phyloP scores from a whole-genome alignment of 169 alveolate species.

The Besnoitia besnoiti region DNA sequence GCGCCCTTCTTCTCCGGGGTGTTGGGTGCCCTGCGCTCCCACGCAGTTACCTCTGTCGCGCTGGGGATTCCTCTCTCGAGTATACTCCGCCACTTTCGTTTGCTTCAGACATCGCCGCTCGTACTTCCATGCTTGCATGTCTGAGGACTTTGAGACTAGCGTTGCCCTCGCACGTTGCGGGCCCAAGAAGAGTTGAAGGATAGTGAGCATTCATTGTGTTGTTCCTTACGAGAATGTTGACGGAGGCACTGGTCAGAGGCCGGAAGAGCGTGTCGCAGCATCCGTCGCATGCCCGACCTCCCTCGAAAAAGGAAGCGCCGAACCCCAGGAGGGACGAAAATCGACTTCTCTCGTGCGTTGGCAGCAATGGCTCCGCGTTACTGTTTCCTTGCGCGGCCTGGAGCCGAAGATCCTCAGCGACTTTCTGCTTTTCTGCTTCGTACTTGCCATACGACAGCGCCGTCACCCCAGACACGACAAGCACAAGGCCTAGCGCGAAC shows the following conservation, averaged over 20 bases:
- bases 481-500: neutral
- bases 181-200: neutral
- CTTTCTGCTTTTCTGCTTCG: neutral
- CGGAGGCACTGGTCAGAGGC: neutral
- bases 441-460: conserved; percentile 10
- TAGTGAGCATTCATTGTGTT: neutral
- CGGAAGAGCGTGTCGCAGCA: neutral
- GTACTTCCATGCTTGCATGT: neutral
- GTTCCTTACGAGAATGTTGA: neutral
- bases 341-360: neutral
- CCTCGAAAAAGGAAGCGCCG: neutral
- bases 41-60: no score
- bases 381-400: neutral
- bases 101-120: no score
- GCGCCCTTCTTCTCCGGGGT: no score
- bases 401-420: neutral
- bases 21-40: no score
- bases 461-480: neutral
- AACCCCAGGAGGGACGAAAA: neutral
- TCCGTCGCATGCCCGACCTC: neutral
- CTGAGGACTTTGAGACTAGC: neutral
- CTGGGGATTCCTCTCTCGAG: no score
- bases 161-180: neutral
- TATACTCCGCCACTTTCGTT: no score
- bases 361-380: neutral